phyloP scores from a whole-genome alignment of 805 yeast genomes.

The Metschnikowia gruessii region DNA sequence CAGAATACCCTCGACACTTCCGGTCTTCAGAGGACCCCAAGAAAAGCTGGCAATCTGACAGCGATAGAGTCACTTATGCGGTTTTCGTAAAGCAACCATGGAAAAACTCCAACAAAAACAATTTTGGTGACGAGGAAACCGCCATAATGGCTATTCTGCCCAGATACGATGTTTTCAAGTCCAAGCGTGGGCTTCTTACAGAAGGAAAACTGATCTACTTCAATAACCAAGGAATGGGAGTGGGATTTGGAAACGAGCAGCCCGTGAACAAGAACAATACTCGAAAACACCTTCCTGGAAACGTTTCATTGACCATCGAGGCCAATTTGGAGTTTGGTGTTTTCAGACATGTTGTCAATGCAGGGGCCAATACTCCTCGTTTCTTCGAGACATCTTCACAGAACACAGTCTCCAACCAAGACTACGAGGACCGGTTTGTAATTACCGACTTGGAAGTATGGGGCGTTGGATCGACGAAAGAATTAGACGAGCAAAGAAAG shows the following conservation, averaged over 20 bases:
- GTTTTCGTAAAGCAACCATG: constrained; percentile 70
- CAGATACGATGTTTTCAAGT: constrained; percentile 48
- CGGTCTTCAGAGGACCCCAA: constrained; percentile 24
- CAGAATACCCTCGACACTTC: constrained; percentile 43
- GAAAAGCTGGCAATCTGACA: constrained; percentile 37
- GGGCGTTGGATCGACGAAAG: constrained; percentile 85
- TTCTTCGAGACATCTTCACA: constrained; percentile 30
- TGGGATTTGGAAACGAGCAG: constrained; percentile 76
- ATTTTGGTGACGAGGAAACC: constrained; percentile 63
- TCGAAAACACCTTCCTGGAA: constrained; percentile 61
- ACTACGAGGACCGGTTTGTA: constrained; percentile 66
- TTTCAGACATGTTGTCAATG: constrained; percentile 62
- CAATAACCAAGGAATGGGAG: constrained; percentile 70
- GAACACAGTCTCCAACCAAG: constrained; percentile 15
- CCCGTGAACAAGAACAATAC: constrained; percentile 50
- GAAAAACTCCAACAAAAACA: constrained; percentile 66
- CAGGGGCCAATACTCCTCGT: constrained; percentile 18
- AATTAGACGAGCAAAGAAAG: constrained; percentile 69
- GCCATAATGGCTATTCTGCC: constrained; percentile 70
- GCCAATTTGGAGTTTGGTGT: constrained; percentile 75
- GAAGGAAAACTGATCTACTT: constrained; percentile 53
- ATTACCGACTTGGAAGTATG: constrained; percentile 82
- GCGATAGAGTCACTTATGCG: constrained; percentile 55
- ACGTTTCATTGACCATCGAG: constrained; percentile 76
- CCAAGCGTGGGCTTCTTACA: constrained; percentile 31